Evolutionary conservation across 495 filamentous ascomycete genomes (phyloP), one percentile per base, ranked within the genome.

Genomic region (Aspergillus steynii): DNA sequence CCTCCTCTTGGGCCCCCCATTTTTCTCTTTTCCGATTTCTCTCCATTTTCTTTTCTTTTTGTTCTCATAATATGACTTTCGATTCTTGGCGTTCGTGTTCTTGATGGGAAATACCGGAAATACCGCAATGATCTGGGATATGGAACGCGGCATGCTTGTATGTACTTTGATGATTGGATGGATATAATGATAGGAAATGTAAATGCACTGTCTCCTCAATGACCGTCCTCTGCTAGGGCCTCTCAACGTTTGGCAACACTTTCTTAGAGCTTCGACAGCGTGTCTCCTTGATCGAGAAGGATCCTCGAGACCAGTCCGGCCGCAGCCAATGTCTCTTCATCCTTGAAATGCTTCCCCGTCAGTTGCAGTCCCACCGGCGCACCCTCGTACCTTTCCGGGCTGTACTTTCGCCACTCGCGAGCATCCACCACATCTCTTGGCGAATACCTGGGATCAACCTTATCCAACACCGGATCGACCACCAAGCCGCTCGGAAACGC

Each of bases 341-440:
- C 76, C 61, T 67, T 71, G 26, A 68, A 82, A 56, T 71, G 77
- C 60, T 74, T 69, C 3, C 78, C 82, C 26, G 83, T 72, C 61
- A 85, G 63, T 69, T 87, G 84, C 58, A 86, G 63, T 12, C 71
- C 79, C 31, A 86, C 70, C 27, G 83, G 84, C 10, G 83, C 76
- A 7, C 70, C 68, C 47, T 68, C 69, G 66, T 75, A 79, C 29
- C 74, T 51, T 29, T 71, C 68, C 0, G 75, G 72, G 3, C 65
- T 51, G 47, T 75, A 79, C 60, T 76, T 79, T 53, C 55, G 59
- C 76, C 76, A 79, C 61, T 79, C 76, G 7, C 70, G 58, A 54
- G 72, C 72, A 57, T 79, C 76, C 20, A 65, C 62, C 32, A 68
- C 74, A 50, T 59, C 67, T 2, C 74, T 66, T 10, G 74, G 70